Conservation (phyloP, 2,329 filamentous ascomycete species). For the Cercospora sojina region DNA sequence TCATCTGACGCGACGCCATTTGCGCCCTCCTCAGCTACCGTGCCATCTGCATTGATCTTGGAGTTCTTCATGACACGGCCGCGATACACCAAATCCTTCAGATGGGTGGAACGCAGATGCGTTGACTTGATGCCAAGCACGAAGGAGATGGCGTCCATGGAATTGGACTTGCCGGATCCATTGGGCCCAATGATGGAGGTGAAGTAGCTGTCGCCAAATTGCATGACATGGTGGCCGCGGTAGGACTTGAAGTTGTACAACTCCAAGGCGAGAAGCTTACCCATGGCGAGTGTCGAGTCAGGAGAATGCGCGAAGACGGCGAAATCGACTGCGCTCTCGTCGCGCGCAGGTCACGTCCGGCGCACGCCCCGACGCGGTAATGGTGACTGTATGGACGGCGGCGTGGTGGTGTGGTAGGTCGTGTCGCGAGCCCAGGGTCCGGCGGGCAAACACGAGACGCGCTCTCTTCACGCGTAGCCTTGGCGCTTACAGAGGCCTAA, state of each 20-base stretch:
- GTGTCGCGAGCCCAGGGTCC: not conserved
- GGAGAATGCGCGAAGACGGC: not conserved
- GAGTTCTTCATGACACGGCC: constrained; percentile 89
- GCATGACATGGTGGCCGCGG: constrained; percentile 89
- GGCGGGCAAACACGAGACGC: constrained; percentile 10
- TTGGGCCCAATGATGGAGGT: constrained; percentile 99
- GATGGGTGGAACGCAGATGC: constrained; percentile 89
- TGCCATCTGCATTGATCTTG: constrained; percentile 87
- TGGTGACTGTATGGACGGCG: not conserved
- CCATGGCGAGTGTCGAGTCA: constrained; percentile 62
- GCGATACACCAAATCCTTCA: constrained; percentile 93
- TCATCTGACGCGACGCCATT: constrained; percentile 48
- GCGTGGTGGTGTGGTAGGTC: not conserved
- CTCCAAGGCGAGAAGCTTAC: constrained; percentile 92
- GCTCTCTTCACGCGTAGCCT: constrained; percentile 6
- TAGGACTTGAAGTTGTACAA: constrained; percentile 99
- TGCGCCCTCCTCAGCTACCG: constrained; percentile 56
- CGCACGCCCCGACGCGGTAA: not conserved
- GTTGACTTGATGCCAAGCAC: constrained; percentile 98
- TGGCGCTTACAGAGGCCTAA: not conserved
- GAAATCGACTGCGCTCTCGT: not conserved
- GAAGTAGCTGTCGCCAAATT: constrained; percentile 98
- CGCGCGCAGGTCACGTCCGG: not conserved
- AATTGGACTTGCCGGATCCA: constrained; percentile 99
- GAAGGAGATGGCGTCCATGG: constrained; percentile 99